Evolutionary conservation across 805 yeast species (phyloP), one percentile per base, ranked within the genome.

Genomic region (Teunomyces kruisii): DNA sequence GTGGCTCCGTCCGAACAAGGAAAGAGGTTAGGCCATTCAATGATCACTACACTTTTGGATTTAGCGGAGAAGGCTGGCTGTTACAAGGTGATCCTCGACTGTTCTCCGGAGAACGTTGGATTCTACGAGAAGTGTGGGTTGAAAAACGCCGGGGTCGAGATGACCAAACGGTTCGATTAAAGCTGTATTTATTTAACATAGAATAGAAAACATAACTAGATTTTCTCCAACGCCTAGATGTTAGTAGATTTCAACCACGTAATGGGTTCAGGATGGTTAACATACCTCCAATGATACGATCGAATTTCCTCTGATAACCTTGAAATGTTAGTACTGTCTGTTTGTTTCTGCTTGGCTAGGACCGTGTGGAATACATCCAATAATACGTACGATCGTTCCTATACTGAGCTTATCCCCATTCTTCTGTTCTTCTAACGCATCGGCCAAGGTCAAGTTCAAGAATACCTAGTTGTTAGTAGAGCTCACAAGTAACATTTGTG

Each of bases 61-160:
- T 58, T 86, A 26, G 97, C 87, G 2, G 54, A 75, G 42, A 56
- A 65, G 2, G 59, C 56, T 10, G 94, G 92, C 4, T 89, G 95
- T 58, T 92, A 92, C 68, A 92, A 92, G 69, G 84, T 88, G 13
- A 88, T 92, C 33, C 71, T 92, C 56, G 97, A 92, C 68, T 92
- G 98, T 66, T 84, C 86, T 44, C 81, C 79, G n/a, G 78, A 81
- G 47, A 92, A 92, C 59, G 85, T 82, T 30, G 84, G 80, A 3
- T 92, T 92, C 64, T 92, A 92, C 63, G 87, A 88, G 55, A 91
- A 89, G 64, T 92, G 98, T 72, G 95, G 91, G 2, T 83, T 80
- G 61, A 61, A 62, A 12, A 69, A 75, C 45, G 85, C 79, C 17
- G 94, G 94, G 10, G 64, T 78, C 31, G 88, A 84, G 57, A 86